Base-by-base conservation (phyloP, 140 eudicot genomes). In the Erigeron philadelphicus region DNA sequence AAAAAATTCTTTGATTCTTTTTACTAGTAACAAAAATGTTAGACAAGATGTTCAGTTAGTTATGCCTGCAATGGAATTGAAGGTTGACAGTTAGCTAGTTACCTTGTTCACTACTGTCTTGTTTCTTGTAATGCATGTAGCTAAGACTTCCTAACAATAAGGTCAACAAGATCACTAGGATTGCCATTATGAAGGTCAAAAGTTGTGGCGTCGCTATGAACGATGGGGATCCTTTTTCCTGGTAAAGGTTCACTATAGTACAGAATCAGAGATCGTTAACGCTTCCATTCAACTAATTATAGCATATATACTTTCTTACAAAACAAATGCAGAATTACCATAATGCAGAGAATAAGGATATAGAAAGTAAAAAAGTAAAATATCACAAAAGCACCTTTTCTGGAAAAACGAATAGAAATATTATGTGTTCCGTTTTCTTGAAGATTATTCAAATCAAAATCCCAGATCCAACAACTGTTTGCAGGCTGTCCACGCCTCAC, bases 381-480 rank as follows among this genome's bases (percentile, higher is more conserved):
- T 44, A 16, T 11, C 21, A 7, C n/a, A 7, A 6, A 4, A 25
- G 7, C n/a, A 21, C 8, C 10, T 2, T 18, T 74, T 66, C 79
- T 69, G 35, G 6, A 1, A 7, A 25, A 48, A 67, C 81, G 81
- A 35, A 77, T 9, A 18, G 61, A 71, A 46, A 77, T 70, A 71
- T 55, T 64, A 19, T 17, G 11, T 23, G 7, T 11, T 13, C 64
- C 61, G 5, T 63, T 44, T 19, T n/a, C 41, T 13, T 41, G 83
- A 47, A 84, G 72, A 75, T 67, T 57, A 47, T 12, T 3, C 6
- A 81, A 72, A 3, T 75, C 78, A 0, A 66, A 40, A 0, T 72
- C 56, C 89, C 86, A 81, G 8, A 78, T 78, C 77, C 74, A 71
- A 8, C 89, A 84, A 15, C 56, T 23, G 12, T 63, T 15, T 5